Evolutionary conservation across 805 yeast species (phyloP).

Genomic region (Zygosaccharomyces rouxii): DNA sequence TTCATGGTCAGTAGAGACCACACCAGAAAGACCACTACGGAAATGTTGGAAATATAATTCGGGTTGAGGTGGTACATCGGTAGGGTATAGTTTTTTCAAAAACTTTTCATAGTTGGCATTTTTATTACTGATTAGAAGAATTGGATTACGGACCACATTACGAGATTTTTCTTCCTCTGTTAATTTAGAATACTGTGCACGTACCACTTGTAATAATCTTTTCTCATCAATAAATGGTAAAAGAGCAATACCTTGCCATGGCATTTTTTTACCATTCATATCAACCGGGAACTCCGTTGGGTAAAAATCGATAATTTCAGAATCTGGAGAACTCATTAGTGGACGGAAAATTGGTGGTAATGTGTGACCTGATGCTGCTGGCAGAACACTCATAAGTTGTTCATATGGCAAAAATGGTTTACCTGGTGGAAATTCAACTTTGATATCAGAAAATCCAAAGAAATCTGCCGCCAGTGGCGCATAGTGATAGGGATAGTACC

Average conservation of each 20-base stretch:
- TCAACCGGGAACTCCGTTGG: slow-evolving; percentile 86
- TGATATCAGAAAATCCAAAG: slow-evolving; percentile 44
- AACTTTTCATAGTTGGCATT: slow-evolving; percentile 45
- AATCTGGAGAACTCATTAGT: slow-evolving; percentile 71
- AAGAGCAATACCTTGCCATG: slow-evolving; percentile 92
- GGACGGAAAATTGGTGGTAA: slow-evolving; percentile 78
- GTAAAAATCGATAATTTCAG: slow-evolving; percentile 86
- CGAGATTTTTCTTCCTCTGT: slow-evolving; percentile 65
- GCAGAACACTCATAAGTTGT: slow-evolving; percentile 90
- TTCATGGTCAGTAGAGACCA: slow-evolving; percentile 36
- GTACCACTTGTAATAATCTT: slow-evolving; percentile 64
- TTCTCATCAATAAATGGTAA: slow-evolving; percentile 85
- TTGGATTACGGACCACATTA: slow-evolving; percentile 67
- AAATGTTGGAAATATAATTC: slow-evolving; percentile 44
- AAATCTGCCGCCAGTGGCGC: slow-evolving; percentile 97
- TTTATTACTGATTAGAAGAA: slow-evolving; percentile 59
- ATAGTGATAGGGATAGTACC: slow-evolving; percentile 96
- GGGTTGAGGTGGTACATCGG: slow-evolving; percentile 18
- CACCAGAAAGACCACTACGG: slow-evolving; percentile 58
- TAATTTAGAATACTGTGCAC: slow-evolving; percentile 55
- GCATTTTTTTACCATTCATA: slow-evolving; percentile 91
- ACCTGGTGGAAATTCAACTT: slow-evolving; percentile 60
- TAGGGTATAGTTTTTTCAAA: slow-evolving; percentile 31
- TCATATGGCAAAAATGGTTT: slow-evolving; percentile 86
- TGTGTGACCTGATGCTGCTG: slow-evolving; percentile 87